A percentile compares a stretch with the other conserved stretches of the same genome.
Conservation (phyloP, 225 moss, liverwort and hornwort species). For the Lunularia cruciata region DNA sequence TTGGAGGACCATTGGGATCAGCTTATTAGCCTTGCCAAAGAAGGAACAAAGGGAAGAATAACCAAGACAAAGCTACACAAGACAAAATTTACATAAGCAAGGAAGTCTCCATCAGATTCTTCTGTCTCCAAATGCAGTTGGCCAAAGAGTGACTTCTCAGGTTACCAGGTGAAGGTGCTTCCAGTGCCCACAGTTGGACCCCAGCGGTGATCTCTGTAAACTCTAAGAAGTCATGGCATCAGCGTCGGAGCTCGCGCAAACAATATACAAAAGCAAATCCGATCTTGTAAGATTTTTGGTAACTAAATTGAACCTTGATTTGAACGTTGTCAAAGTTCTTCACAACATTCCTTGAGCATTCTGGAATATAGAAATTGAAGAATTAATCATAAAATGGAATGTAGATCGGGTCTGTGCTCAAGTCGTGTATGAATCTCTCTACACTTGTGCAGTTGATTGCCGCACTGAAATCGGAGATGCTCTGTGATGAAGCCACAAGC, state of each 20-base stretch:
- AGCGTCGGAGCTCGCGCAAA: conserved; percentile 8
- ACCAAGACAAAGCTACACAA: too few species aligned
- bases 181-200: not conserved
- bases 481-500: not conserved
- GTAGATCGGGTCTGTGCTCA: too few species aligned
- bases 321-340: too few species aligned
- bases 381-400: too few species aligned
- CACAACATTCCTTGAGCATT: too few species aligned
- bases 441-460: conserved; percentile 25
- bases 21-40: too few species aligned
- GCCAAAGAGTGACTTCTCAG: not conserved
- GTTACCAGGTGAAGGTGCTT: conserved; percentile 5
- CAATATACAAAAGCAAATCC: conserved; percentile 11
- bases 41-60: too few species aligned
- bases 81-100: too few species aligned
- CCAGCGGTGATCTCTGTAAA: not conserved
- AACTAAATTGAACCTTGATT: not conserved
- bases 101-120: not conserved
- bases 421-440: too few species aligned
- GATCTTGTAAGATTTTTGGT: conserved; percentile 9
- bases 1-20: too few species aligned
- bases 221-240: not conserved
- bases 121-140: not conserved
- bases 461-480: conserved; percentile 16
- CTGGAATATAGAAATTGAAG: too few species aligned